A percentile compares a stretch with the other conserved stretches of the same genome.
phyloP scores from a whole-genome alignment of 2,329 filamentous ascomycete genomes.

The Arthrobotrys entomopaga region DNA sequence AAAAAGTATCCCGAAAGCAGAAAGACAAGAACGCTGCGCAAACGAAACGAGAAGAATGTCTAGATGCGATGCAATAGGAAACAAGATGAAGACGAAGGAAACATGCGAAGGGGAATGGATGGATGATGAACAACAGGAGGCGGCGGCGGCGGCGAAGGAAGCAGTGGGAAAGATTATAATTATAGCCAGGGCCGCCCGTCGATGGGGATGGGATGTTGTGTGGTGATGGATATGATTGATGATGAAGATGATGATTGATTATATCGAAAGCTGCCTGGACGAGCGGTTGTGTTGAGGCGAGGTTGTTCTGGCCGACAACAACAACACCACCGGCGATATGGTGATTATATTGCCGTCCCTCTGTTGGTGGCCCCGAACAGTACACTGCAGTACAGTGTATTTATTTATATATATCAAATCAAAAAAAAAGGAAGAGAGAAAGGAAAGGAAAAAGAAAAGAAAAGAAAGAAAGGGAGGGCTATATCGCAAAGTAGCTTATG shows the following conservation, averaged over 20 bases:
- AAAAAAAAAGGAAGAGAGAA: constrained; percentile 9
- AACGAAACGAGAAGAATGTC: constrained; percentile 1
- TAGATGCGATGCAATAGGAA: constrained; percentile 14
- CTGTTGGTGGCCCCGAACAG: neutral
- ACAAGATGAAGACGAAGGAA: too few species aligned
- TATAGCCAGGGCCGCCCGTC: constrained; percentile 22
- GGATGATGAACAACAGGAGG: neutral
- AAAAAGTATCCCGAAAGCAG: constrained; percentile 28
- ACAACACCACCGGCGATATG: constrained; percentile 17
- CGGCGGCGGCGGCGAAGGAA: neutral
- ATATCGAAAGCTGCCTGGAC: too few species aligned
- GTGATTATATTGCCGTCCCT: neutral
- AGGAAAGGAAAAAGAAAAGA: neutral
- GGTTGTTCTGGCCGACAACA: constrained; percentile 6
- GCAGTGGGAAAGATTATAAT: constrained; percentile 10
- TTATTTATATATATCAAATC: too few species aligned
- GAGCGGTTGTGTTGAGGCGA: constrained; percentile 42
- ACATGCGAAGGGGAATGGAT: neutral
- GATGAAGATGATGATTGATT: too few species aligned
- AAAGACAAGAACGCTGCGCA: constrained; percentile 28
- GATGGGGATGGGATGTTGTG: constrained; percentile 8
- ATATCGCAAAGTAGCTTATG: too few species aligned
- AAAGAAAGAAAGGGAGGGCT: neutral
- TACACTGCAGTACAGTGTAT: too few species aligned
- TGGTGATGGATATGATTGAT: too few species aligned